Evolutionary conservation across 345 rosid genomes (phyloP).

Genomic region (Litchi chinensis): DNA sequence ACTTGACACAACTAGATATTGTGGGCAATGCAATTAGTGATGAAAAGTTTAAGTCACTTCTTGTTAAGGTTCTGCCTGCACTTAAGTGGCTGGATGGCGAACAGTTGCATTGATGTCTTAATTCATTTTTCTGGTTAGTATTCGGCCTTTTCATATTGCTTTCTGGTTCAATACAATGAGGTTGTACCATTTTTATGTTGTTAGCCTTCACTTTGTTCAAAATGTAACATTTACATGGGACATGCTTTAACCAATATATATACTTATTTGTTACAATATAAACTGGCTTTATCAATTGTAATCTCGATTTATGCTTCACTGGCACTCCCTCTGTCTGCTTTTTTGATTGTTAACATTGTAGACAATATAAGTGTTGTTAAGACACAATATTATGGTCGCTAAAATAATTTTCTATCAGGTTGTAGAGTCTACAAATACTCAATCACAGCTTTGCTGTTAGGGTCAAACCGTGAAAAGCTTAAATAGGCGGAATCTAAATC

Average conservation of each 20-base stretch:
- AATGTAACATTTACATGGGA: constrained; percentile 4
- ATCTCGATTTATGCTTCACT: not conserved
- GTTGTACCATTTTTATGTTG: constrained; percentile 6
- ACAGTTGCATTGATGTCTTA: constrained; percentile 26
- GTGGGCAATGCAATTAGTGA: constrained; percentile 61
- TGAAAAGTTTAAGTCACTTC: constrained; percentile 57
- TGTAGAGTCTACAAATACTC: not conserved
- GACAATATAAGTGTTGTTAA: not conserved
- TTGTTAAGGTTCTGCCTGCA: constrained; percentile 57
- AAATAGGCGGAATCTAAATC: not conserved
- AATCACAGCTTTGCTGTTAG: not conserved
- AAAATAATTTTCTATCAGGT: not conserved
- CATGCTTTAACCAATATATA: not conserved
- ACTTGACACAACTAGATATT: constrained; percentile 66
- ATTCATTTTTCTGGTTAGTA: not conserved
- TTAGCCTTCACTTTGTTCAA: not conserved
- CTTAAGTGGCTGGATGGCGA: constrained; percentile 71
- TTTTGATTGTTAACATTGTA: not conserved
- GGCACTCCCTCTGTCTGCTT: not conserved
- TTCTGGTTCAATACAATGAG: not conserved
- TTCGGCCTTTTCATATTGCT: not conserved
- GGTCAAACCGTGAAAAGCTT: not conserved
- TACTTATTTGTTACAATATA: constrained; percentile 6
- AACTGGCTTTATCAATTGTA: not conserved
- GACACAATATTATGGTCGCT: not conserved